phyloP scores from a whole-genome alignment of 106 monocot genomes.

The Platanthera zijinensis region DNA sequence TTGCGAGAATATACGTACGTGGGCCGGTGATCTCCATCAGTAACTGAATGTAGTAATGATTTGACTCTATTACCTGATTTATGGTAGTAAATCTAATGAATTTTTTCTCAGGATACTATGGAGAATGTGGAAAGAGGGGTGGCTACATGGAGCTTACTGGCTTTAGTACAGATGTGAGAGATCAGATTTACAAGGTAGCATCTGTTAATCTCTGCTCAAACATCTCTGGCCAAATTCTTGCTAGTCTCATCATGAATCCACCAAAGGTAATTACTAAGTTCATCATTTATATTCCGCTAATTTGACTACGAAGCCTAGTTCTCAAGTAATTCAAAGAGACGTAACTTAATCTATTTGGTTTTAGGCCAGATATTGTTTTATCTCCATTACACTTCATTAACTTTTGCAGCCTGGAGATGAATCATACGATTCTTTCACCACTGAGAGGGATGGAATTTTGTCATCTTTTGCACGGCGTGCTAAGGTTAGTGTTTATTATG shows the following conservation, averaged over 20 bases:
- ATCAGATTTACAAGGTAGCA: conserved; percentile 94
- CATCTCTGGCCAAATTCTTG: conserved; percentile 89
- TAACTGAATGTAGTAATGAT: background rate
- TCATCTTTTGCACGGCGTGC: conserved; percentile 80
- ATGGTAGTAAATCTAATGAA: background rate
- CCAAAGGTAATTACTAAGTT: conserved; percentile 57
- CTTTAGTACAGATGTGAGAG: conserved; percentile 67
- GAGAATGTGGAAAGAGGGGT: conserved; percentile 97
- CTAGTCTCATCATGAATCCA: conserved; percentile 95
- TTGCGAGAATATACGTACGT: too few relatives aligned
- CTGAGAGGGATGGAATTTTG: conserved; percentile 73
- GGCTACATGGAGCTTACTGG: conserved; percentile 98
- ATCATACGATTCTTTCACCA: conserved; percentile 61
- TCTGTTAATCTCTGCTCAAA: conserved; percentile 98
- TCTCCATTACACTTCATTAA: background rate
- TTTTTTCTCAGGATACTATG: conserved; percentile 62
- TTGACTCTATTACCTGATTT: background rate
- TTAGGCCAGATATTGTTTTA: background rate
- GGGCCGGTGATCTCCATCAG: too few relatives aligned
- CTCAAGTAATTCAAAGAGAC: background rate
- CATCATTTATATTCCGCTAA: background rate
- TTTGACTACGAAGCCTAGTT: background rate
- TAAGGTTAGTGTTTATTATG: conserved; percentile 39
- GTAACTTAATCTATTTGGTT: background rate
- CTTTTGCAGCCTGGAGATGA: conserved; percentile 69